Base-by-base conservation (phyloP, 768 basidiomycete species). In the Termitomyces bulborhizus region DNA sequence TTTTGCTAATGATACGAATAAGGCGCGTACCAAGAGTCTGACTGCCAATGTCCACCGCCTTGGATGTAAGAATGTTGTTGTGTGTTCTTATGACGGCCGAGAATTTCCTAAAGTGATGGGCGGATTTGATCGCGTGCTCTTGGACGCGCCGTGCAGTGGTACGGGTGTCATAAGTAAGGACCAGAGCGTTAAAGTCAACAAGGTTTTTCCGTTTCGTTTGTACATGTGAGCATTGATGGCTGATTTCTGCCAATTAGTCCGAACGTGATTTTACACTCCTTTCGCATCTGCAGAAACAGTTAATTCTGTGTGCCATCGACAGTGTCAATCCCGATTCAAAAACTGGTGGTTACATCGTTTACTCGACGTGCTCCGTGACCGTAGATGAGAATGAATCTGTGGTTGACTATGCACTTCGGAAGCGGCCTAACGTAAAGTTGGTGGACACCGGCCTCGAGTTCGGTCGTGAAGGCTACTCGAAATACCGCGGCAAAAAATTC, bases 41-140 rank as follows among this genome's bases (percentile, higher is more conserved):
- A 94, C 93, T 2, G 97, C 96, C 27, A 99, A 99, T 61, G 82
- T 98, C 3, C 96, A 98, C 67, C 88, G 97, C 21, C 77, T 99
- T 60, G 97, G 97, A 3, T 99, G 97, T 77, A 96, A 93, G 73
- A 99, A 98, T 67, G 96, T 98, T 48, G 86, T 97, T 9, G 84
- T 98, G 44, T 98, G 95, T 68, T 95, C 93, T 43, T 94, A 98
- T 64, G 97, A 99, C 64, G 97, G 96, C 6, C 78, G 97, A 54
- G 91, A 98, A 70, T 99, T 98, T 71, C 97, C 97, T 15, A 97
- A 93, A 70, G 94, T 99, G 46, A 95, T 99, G 80, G 97, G 96
- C 21, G 97, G 97, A 6, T 99, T 99, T 64, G 96, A 99, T 65
- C 80, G 97, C n/a, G 94, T 98, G 42, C 73, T 99, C 51, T 72